These are phyloP conservation scores for Mycena citricolor DNA, from an alignment of 1,284 basidiomycete species.

Conservation along the genomic window DNA sequence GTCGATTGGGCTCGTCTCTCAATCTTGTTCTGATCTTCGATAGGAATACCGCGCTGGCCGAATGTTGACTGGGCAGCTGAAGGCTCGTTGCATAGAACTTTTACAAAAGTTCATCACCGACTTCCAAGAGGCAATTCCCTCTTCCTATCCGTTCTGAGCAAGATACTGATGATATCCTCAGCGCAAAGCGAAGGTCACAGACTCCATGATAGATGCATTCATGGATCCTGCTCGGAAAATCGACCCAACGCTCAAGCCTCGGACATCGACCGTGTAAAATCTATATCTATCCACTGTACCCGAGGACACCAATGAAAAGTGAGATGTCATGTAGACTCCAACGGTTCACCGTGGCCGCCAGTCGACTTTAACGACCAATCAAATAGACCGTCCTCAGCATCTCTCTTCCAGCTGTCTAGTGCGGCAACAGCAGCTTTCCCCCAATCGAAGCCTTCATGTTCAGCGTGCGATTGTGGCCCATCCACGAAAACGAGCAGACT, in stretches of 20 bases:
- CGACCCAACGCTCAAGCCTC: conserved; percentile 41
- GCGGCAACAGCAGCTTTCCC: conserved; percentile 69
- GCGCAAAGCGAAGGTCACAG: conserved; percentile 81
- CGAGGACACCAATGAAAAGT: no score
- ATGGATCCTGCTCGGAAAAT: conserved; percentile 89
- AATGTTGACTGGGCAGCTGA: conserved; percentile 90
- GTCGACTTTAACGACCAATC: conserved; percentile 45
- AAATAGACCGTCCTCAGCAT: conserved; percentile 35
- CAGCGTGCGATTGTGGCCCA: conserved; percentile 54
- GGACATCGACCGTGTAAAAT: not conserved
- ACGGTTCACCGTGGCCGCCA: conserved; percentile 20
- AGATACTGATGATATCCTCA: conserved; percentile 32
- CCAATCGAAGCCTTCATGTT: conserved; percentile 73
- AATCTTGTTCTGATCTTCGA: conserved; percentile 4
- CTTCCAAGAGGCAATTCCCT: conserved; percentile 81
- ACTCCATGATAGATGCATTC: conserved; percentile 74
- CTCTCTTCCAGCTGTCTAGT: conserved; percentile 59
- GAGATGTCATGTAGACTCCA: conserved; percentile 12
- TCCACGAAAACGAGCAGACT: conserved; percentile 70
- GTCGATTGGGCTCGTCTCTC: conserved; percentile 24
- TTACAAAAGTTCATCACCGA: conserved; percentile 83
- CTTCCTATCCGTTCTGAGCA: conserved; percentile 2
- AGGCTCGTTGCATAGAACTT: conserved; percentile 84
- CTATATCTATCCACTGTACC: not conserved
- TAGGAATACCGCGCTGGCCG: conserved; percentile 91